Base-by-base conservation (phyloP, 805 yeast genomes). In the Martiniozyma abietophila region DNA sequence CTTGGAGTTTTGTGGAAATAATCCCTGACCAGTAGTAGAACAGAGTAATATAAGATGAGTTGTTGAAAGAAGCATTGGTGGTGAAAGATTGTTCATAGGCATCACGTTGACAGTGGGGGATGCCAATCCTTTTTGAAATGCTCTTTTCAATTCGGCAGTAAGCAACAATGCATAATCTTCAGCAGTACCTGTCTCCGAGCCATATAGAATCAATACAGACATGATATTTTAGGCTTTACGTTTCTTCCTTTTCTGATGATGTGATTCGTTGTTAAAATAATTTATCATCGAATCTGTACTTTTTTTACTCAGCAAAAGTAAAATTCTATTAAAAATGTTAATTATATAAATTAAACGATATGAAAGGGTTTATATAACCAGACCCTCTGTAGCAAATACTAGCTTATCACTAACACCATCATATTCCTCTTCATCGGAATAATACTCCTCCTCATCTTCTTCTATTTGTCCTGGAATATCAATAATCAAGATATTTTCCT, bases 11-110 rank as follows among this genome's bases (percentile, higher is more conserved):
- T 80, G 57, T 0, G 98, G 97, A 22, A 89, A 56, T 41, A 81
- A 95, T 18, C 98, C 98, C 56, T 89, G 96, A 6, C 98, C 97
- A 2, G 95, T 80, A 0, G 98, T 89, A 1, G 96, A 77, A 51
- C 94, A 81, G 3, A 89, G 53, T 0, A 79, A 64, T 16, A 77
- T 62, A 34, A 74, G 24, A 25, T 34, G 32, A 4, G 8, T 6
- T 14, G 20, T 26, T 7, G 26, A 8, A 10, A 36, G 5, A 15
- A 42, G 25, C 2, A 28, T 10, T 10, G 38, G 61, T 19, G 58
- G 56, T 6, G 59, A 48, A 11, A 74, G 66, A 4, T 73, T 64
- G 5, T 71, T 59, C 32, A 83, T 58, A 36, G 64, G 64, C 44
- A 65, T 68, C 28, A 78, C 54, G 38, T 76, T 71, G 48, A 72